Evolutionary conservation across 495 filamentous ascomycete genomes (phyloP).

Genomic region (Penicillium crystallinum): DNA sequence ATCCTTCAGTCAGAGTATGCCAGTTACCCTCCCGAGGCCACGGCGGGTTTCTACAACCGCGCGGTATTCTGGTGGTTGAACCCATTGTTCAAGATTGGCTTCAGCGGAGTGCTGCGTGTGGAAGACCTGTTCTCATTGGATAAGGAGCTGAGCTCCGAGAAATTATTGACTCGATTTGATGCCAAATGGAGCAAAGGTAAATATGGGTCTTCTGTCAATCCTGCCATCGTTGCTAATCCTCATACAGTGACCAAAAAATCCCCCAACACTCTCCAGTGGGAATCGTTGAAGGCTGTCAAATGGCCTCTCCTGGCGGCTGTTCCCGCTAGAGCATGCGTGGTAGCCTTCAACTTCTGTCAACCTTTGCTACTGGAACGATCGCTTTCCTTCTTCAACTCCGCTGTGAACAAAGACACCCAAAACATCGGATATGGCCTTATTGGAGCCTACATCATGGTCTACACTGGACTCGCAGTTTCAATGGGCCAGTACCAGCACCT

Average conservation of each 20-base stretch:
- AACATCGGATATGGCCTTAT: conserved; percentile 61
- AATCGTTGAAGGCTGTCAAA: conserved; percentile 43
- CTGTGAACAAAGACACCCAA: conserved; percentile 30
- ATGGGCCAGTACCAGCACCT: conserved; percentile 51
- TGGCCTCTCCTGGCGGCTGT: conserved; percentile 43
- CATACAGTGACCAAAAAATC: conserved; percentile 25
- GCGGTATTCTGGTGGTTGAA: conserved; percentile 58
- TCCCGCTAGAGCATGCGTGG: conserved; percentile 49
- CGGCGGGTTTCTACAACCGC: conserved; percentile 47
- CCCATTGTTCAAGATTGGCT: conserved; percentile 47
- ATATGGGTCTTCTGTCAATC: neutral
- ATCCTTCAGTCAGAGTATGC: conserved; percentile 41
- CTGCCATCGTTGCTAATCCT: conserved; percentile 9
- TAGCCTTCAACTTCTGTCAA: conserved; percentile 58
- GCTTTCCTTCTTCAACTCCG: conserved; percentile 41
- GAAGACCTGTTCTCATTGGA: conserved; percentile 46
- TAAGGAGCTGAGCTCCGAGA: conserved; percentile 37
- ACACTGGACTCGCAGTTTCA: conserved; percentile 51
- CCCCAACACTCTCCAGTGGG: conserved; percentile 41
- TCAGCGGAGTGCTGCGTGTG: conserved; percentile 35
- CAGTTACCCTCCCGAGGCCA: conserved; percentile 54
- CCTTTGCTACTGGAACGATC: conserved; percentile 57
- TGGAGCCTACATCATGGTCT: conserved; percentile 58
- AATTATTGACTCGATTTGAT: conserved; percentile 33
- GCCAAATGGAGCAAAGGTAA: conserved; percentile 28